These are phyloP conservation scores for Verbascum thapsus DNA, from an alignment of 257 asterid species.

Conservation along the genomic window DNA sequence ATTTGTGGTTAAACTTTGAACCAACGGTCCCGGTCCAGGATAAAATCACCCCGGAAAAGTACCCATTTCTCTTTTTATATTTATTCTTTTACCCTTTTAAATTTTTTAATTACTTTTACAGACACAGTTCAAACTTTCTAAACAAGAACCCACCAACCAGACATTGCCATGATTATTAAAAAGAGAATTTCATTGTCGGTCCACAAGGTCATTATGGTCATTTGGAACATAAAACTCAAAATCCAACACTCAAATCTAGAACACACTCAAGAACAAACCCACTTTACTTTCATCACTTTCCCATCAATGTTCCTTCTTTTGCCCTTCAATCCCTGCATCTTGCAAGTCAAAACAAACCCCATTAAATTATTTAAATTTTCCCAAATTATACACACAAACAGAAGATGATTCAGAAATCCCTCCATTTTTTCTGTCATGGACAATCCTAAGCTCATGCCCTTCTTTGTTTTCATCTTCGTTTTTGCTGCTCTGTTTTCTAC, in stretches of 20 bases:
- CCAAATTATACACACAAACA: conserved; percentile 36
- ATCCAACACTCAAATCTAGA: conserved; percentile 19
- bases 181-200: conserved; percentile 50
- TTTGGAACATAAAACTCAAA: conserved; percentile 27
- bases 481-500: conserved; percentile 33
- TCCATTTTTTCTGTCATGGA: conserved; percentile 52
- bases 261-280: conserved; percentile 27
- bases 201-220: conserved; percentile 52
- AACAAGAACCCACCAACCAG: conserved; percentile 27
- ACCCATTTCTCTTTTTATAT: neutral
- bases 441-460: conserved; percentile 38
- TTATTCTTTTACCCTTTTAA: conserved; percentile 3
- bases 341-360: conserved; percentile 39
- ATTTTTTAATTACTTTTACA: conserved; percentile 2
- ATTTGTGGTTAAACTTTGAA: too few relatives aligned
- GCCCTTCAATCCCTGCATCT: conserved; percentile 25
- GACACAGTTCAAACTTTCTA: conserved; percentile 32
- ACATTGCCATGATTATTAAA: conserved; percentile 16
- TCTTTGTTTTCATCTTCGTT: conserved; percentile 34
- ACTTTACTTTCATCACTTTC: conserved; percentile 30
- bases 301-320: conserved; percentile 32
- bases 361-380: conserved; percentile 29
- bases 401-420: conserved; percentile 66
- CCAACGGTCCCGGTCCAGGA: too few relatives aligned
- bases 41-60: conserved; percentile 1